These are phyloP conservation scores for Pistacia integerrima DNA, from an alignment of 345 rosid genomes.

Conservation along the genomic window DNA sequence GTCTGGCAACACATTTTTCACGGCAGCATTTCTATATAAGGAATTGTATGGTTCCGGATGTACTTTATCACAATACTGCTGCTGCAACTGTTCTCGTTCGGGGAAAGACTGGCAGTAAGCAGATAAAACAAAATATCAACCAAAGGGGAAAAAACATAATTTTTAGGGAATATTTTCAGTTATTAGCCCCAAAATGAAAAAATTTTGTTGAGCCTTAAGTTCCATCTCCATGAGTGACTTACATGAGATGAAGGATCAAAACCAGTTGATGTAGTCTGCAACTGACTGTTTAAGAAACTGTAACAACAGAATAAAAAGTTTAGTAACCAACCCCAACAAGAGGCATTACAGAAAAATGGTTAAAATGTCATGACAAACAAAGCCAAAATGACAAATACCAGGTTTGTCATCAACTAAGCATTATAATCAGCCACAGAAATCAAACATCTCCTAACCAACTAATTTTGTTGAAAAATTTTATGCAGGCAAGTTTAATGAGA, in stretches of 20 bases:
- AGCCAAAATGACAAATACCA: conserved; percentile 2
- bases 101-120: conserved; percentile 61
- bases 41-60: conserved; percentile 47
- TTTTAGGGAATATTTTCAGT: background rate
- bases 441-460: background rate
- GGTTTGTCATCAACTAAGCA: conserved; percentile 1
- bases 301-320: conserved; percentile 12
- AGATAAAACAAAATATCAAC: conserved; percentile 16
- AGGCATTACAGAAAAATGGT: conserved; percentile 7
- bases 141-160: conserved; percentile 10
- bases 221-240: conserved; percentile 34
- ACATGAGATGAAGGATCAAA: conserved; percentile 86
- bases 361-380: conserved; percentile 7
- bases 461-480: background rate
- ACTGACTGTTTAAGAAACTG: conserved; percentile 87
- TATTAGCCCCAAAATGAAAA: background rate
- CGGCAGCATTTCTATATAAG: conserved; percentile 39
- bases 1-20: conserved; percentile 69
- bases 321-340: conserved; percentile 18
- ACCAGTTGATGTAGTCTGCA: conserved; percentile 56
- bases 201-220: background rate
- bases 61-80: conserved; percentile 55
- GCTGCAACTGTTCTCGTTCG: conserved; percentile 67
- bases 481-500: background rate
- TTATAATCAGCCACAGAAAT: background rate